Evolutionary conservation across 768 basidiomycete genomes (phyloP).

Genomic region (Russula ochroleuca): DNA sequence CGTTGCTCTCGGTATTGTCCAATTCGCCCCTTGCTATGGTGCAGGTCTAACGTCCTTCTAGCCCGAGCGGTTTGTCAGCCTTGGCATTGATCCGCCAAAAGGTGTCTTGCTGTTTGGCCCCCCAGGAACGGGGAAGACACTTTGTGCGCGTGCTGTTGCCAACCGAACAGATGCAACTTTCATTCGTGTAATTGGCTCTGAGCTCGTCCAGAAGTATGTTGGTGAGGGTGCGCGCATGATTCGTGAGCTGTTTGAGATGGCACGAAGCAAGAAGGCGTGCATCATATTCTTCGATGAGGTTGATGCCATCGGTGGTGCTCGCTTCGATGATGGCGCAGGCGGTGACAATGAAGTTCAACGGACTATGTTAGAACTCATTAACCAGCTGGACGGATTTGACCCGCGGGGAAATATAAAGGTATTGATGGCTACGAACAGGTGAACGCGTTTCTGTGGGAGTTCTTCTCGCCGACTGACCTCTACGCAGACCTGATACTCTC

Average conservation of each 20-base stretch:
- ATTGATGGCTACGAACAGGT: conserved; percentile 98
- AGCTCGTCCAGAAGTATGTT: conserved; percentile 99
- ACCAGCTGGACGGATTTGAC: conserved; percentile 98
- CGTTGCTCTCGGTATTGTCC: conserved; percentile 76
- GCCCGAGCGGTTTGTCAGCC: conserved; percentile 98
- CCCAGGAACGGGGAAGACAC: conserved; percentile 97
- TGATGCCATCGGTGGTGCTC: conserved; percentile 95
- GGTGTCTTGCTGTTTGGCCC: conserved; percentile 95
- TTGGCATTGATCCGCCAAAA: conserved; percentile 98
- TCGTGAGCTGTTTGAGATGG: conserved; percentile 98
- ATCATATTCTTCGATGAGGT: conserved; percentile 99
- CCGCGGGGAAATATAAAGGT: conserved; percentile 99
- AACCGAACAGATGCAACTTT: conserved; percentile 99
- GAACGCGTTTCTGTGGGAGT: conserved; percentile 29
- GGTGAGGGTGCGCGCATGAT: conserved; percentile 99
- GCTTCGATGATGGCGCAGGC: conserved; percentile 97
- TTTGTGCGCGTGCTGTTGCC: conserved; percentile 96
- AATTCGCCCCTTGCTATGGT: background rate
- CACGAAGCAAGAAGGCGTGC: conserved; percentile 95
- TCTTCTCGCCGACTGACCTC: conserved; percentile 13
- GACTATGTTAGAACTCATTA: conserved; percentile 99
- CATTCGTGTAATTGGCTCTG: conserved; percentile 98
- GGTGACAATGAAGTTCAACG: conserved; percentile 99
- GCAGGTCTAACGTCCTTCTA: conserved; percentile 34
- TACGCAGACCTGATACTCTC: conserved; percentile 87